Conservation (phyloP, 2,329 filamentous ascomycete genomes). For the Pseudogymnoascus sp. region DNA sequence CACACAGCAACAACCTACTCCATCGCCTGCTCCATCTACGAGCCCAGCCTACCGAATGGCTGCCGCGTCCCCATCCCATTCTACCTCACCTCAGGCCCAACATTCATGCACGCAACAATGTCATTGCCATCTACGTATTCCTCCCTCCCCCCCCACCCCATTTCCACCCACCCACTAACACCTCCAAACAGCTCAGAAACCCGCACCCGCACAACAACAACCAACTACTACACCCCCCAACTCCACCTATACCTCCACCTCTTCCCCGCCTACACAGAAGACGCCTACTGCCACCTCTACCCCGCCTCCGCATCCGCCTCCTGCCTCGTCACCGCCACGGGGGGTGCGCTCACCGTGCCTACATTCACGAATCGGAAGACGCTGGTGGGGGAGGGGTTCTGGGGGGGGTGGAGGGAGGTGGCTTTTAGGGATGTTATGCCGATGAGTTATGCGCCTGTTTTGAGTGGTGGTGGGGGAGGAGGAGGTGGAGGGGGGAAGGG, state of each 20-base stretch:
- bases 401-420: neutral
- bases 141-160: neutral
- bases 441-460: neutral
- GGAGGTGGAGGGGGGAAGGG: neutral
- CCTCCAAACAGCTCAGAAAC: neutral
- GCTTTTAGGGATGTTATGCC: neutral
- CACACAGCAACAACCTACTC: neutral
- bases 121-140: neutral
- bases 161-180: neutral
- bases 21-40: neutral
- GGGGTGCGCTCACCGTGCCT: neutral
- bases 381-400: neutral
- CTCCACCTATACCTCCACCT: neutral
- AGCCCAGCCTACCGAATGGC: neutral
- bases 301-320: neutral
- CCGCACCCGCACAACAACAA: neutral
- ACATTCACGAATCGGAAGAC: neutral
- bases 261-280: neutral
- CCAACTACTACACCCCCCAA: neutral
- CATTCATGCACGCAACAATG: constrained; percentile 6
- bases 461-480: neutral
- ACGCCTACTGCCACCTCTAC: neutral
- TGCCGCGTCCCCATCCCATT: constrained; percentile 13
- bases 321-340: neutral
- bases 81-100: constrained; percentile 15